These are phyloP conservation scores for Pseudognaphalium luteoalbum DNA, from an alignment of 129 eudicot genomes.

Conservation along the genomic window DNA sequence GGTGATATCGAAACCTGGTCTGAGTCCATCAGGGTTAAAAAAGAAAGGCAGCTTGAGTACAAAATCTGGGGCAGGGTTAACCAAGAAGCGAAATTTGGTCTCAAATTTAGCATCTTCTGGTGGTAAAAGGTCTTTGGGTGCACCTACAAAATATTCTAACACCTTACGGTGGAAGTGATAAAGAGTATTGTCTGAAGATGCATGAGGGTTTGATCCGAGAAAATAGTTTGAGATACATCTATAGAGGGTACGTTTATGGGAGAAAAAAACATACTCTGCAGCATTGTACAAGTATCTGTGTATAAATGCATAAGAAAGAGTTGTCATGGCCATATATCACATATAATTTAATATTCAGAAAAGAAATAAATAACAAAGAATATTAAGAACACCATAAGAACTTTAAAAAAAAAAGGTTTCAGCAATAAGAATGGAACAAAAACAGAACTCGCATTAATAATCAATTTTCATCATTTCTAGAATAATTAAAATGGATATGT, in stretches of 20 bases:
- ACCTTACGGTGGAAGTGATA: conserved; percentile 7
- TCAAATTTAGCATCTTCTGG: conserved; percentile 41
- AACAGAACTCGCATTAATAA: too few species aligned
- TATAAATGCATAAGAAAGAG: conserved; percentile 8
- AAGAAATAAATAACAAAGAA: too few species aligned
- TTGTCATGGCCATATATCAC: conserved; percentile 2
- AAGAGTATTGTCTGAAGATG: neutral
- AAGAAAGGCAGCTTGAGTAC: conserved; percentile 42
- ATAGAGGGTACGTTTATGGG: conserved; percentile 17
- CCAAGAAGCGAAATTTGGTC: conserved; percentile 62
- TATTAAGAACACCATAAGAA: too few species aligned
- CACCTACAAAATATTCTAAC: conserved; percentile 29
- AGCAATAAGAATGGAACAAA: too few species aligned
- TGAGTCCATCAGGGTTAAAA: conserved; percentile 40
- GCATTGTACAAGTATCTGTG: conserved; percentile 12
- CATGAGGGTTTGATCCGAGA: neutral
- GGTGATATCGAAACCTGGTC: conserved; percentile 12
- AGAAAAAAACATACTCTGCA: neutral
- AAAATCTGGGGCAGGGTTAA: conserved; percentile 32
- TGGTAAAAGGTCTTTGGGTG: conserved; percentile 55
- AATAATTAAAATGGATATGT: too few species aligned
- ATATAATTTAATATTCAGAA: too few species aligned
- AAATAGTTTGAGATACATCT: conserved; percentile 5
- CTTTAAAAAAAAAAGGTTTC: too few species aligned
- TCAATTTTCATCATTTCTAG: too few species aligned